Base-by-base conservation (phyloP, 768 basidiomycete species). In the Pisolithus albus region DNA sequence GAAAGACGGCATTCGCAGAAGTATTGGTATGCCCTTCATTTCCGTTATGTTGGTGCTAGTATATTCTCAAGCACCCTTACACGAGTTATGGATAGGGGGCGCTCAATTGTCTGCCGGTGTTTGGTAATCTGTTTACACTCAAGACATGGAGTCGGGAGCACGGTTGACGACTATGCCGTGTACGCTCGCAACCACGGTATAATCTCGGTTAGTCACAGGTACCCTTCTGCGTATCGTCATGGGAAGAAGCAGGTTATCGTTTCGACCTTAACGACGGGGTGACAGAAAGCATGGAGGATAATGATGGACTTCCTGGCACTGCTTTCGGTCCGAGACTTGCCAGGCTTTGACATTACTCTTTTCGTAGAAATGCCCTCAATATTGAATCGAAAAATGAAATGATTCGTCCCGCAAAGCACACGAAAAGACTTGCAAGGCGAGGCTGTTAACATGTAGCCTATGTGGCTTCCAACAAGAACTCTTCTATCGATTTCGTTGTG, bases 251-350 rank as follows among this genome's bases (percentile, higher is more conserved):
- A 36, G 32, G 38, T 38, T 52, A 50, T 58, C 56, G 50, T 55
- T 53, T 36, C 44, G 47, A 42, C 57, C 57, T 56, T 58, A 52
- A 56, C 55, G 50, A 58, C 57, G 47, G 32, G 45, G 15, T 56
- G 55, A 32, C 55, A 53, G 54, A 52, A 41, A 53, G 39, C 23
- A 53, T 30, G 55, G 34, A 49, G 41, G 37, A 16, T 40, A 47
- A 36, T 53, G 52, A 52, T 50, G 24, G 34, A 28, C 21, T 52
- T 23, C 11, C 18, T 23, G 30, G 36, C 47, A 30, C 15, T 23
- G n/a, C 43, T 44, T 36, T 50, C 54, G 57, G 55, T 40, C 55
- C 57, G 52, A n/a, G 48, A 41, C 5, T 38, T 54, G 50, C 23
- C 41, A 38, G 28, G 52, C 51, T 54, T 49, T 57, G 47, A 57